phyloP scores from a whole-genome alignment of 1,284 basidiomycete species.

The Tetrapyrgos nigripes region DNA sequence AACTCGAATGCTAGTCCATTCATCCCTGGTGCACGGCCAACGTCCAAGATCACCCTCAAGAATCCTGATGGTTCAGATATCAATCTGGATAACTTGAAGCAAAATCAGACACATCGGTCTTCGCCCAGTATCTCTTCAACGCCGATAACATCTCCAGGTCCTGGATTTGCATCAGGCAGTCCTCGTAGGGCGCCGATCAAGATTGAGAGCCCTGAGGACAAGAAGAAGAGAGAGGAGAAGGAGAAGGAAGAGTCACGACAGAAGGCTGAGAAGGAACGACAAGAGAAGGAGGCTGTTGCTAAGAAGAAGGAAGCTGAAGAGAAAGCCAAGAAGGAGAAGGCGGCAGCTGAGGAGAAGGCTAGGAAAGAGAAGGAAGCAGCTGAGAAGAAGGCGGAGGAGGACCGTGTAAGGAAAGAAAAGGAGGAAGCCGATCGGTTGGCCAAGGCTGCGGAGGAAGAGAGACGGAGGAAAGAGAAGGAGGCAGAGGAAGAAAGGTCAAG shows the following conservation, averaged over 20 bases:
- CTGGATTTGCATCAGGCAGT: conserved; percentile 44
- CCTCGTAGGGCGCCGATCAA: conserved; percentile 48
- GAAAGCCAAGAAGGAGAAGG: conserved; percentile 48
- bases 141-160: conserved; percentile 40
- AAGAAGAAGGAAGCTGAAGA: conserved; percentile 52
- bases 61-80: conserved; percentile 65
- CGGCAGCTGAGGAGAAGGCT: conserved; percentile 48
- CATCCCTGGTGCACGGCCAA: conserved; percentile 51
- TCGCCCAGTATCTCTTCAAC: conserved; percentile 50
- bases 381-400: conserved; percentile 46
- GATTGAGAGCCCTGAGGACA: conserved; percentile 65
- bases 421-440: conserved; percentile 47
- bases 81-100: conserved; percentile 58
- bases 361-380: conserved; percentile 49
- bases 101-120: conserved; percentile 41
- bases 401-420: conserved; percentile 33
- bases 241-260: conserved; percentile 51
- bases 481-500: conserved; percentile 40
- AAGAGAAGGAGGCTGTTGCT: conserved; percentile 41
- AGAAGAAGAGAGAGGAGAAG: conserved; percentile 56
- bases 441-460: conserved; percentile 41
- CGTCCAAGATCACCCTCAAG: conserved; percentile 57
- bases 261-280: conserved; percentile 46
- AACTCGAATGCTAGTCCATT: conserved; percentile 70
- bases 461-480: conserved; percentile 44